Conservation (phyloP, 192 early-diverging fungal species). For the Fimicolochytrium jonesii region DNA sequence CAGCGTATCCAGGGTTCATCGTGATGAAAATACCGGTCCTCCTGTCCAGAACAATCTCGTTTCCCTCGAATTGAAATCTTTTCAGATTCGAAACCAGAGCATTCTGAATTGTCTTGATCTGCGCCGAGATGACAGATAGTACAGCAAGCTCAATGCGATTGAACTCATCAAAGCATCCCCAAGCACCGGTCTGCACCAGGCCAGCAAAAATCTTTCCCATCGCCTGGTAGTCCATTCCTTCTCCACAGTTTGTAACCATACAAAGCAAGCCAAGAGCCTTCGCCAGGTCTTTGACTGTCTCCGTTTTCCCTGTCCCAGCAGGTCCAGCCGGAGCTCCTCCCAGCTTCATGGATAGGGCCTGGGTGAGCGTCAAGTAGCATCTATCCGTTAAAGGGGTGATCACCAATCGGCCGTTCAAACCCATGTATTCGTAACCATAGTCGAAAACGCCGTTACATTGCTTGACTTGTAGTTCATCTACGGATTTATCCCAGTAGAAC, state of each 20-base stretch:
- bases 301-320: slow-evolving; percentile 59
- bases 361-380: slow-evolving; percentile 56
- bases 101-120: slow-evolving; percentile 60
- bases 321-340: slow-evolving; percentile 60
- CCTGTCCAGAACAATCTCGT: slow-evolving; percentile 52
- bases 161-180: slow-evolving; percentile 66
- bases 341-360: slow-evolving; percentile 56
- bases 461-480: slow-evolving; percentile 47
- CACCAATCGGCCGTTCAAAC: slow-evolving; percentile 52
- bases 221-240: slow-evolving; percentile 59
- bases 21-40: slow-evolving; percentile 60
- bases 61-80: slow-evolving; percentile 59
- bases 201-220: slow-evolving; percentile 65
- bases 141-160: slow-evolving; percentile 60
- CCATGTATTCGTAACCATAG: slow-evolving; percentile 64
- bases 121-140: slow-evolving; percentile 58
- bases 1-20: slow-evolving; percentile 62
- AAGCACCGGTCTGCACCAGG: slow-evolving; percentile 58
- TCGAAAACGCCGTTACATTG: slow-evolving; percentile 58
- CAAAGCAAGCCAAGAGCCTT: slow-evolving; percentile 57
- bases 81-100: slow-evolving; percentile 50
- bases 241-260: slow-evolving; percentile 61
- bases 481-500: slow-evolving; percentile 53
- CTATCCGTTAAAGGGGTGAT: slow-evolving; percentile 60
- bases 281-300: slow-evolving; percentile 61